Evolutionary conservation across 2,329 filamentous ascomycete species (phyloP).

Genomic region (Colletotrichum australisinense): DNA sequence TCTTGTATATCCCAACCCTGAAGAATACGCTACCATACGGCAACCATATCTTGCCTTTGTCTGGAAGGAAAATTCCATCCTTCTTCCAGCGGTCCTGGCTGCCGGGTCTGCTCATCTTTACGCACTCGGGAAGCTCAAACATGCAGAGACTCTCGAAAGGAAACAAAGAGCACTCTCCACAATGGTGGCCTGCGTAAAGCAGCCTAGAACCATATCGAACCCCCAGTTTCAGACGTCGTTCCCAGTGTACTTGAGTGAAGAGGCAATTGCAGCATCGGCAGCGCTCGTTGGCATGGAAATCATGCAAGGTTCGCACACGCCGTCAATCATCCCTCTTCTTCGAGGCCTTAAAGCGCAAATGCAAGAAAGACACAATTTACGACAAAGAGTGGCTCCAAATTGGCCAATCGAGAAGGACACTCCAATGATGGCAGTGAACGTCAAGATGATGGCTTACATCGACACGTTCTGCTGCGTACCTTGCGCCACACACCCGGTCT

Average conservation of each 20-base stretch:
- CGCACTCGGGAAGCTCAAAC: background rate
- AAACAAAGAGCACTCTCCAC: constrained; percentile 23
- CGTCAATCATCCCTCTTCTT: constrained; percentile 1
- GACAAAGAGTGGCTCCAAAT: background rate
- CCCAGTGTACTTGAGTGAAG: constrained; percentile 6
- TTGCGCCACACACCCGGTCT: constrained; percentile 7
- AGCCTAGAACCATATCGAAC: background rate
- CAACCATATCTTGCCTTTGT: constrained; percentile 25
- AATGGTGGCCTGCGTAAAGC: constrained; percentile 14
- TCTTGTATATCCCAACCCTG: constrained; percentile 20
- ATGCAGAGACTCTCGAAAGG: constrained; percentile 18
- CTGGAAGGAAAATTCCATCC: constrained; percentile 10
- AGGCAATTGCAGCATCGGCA: constrained; percentile 22
- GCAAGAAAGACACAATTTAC: background rate
- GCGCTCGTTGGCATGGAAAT: constrained; percentile 24
- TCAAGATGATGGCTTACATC: constrained; percentile 31
- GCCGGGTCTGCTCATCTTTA: constrained; percentile 19
- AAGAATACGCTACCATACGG: constrained; percentile 1
- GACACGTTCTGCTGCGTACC: constrained; percentile 24
- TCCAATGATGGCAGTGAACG: constrained; percentile 18
- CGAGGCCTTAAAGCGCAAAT: constrained; percentile 4
- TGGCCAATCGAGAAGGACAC: background rate
- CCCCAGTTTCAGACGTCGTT: background rate
- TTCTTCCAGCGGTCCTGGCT: constrained; percentile 5
- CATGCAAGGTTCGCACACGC: constrained; percentile 12